Percentiles rank a stretch among this genome's conserved stretches.
These are phyloP conservation scores for Komagataella mondaviorum DNA, from an alignment of 805 yeast species.

Conservation along the genomic window DNA sequence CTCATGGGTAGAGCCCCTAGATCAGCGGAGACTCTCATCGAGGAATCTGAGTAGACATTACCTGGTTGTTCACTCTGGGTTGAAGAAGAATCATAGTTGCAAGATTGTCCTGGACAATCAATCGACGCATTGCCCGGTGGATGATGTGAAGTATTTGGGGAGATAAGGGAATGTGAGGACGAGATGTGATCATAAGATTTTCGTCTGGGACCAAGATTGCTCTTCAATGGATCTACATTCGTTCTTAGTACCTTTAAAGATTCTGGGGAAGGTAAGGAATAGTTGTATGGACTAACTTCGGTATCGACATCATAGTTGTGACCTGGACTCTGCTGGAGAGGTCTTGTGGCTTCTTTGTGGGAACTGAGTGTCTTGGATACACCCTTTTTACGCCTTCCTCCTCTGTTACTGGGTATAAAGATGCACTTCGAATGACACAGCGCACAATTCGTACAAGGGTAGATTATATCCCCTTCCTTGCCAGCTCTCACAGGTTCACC, in stretches of 20 bases:
- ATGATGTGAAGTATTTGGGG: not conserved
- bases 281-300: not conserved
- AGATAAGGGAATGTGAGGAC: not conserved
- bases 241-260: not conserved
- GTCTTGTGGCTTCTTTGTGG: not conserved
- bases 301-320: not conserved
- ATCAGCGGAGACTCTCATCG: not conserved
- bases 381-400: slow-evolving; percentile 34
- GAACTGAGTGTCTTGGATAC: not conserved
- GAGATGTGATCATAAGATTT: not conserved
- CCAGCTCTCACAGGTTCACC: slow-evolving; percentile 28
- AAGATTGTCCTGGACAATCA: not conserved
- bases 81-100: not conserved
- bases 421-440: slow-evolving; percentile 32
- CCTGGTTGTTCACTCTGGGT: not conserved
- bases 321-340: not conserved
- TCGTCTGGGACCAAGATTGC: not conserved
- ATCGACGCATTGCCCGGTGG: not conserved
- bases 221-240: not conserved
- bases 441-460: slow-evolving; percentile 35
- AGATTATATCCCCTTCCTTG: slow-evolving; percentile 3
- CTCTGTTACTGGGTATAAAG: slow-evolving; percentile 42
- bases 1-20: not conserved
- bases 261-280: not conserved
- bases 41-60: not conserved